Conservation (phyloP, 164 flowering plant species). For the Dillenia suffruticosa region DNA sequence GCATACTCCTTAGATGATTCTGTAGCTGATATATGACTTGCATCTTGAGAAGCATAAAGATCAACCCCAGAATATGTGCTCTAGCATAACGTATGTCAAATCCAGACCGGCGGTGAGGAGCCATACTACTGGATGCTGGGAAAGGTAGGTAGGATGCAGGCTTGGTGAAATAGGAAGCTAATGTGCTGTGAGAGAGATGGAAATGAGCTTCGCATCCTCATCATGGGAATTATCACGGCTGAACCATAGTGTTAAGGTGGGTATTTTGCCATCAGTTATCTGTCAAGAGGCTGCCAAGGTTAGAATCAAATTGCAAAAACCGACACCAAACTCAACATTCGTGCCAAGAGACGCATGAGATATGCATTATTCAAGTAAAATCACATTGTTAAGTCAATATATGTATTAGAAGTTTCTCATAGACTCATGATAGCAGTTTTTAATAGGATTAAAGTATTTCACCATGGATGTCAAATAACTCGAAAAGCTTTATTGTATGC, state of each 20-base stretch:
- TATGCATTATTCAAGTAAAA: too few relatives aligned
- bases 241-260: conserved; percentile 91
- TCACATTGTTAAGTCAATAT: too few relatives aligned
- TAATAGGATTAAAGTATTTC: too few relatives aligned
- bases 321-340: too few relatives aligned
- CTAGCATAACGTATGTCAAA: conserved; percentile 82
- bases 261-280: conserved; percentile 80
- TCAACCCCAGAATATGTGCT: conserved; percentile 56
- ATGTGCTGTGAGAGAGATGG: conserved; percentile 34
- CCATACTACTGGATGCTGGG: conserved; percentile 75
- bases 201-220: conserved; percentile 81
- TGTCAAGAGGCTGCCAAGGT: conserved; percentile 16
- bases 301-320: too few relatives aligned
- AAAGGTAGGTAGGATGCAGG: conserved; percentile 41
- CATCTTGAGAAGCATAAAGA: conserved; percentile 28
- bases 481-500: too few relatives aligned
- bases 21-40: conserved; percentile 1
- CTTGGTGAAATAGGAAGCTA: conserved; percentile 4
- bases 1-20: conserved; percentile 25
- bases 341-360: too few relatives aligned
- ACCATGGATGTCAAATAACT: too few relatives aligned
- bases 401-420: too few relatives aligned
- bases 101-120: conserved; percentile 33
- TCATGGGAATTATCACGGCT: conserved; percentile 71
- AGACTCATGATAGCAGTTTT: too few relatives aligned